phyloP scores from a whole-genome alignment of 2,329 filamentous ascomycete genomes.

The Microcera coccophila region DNA sequence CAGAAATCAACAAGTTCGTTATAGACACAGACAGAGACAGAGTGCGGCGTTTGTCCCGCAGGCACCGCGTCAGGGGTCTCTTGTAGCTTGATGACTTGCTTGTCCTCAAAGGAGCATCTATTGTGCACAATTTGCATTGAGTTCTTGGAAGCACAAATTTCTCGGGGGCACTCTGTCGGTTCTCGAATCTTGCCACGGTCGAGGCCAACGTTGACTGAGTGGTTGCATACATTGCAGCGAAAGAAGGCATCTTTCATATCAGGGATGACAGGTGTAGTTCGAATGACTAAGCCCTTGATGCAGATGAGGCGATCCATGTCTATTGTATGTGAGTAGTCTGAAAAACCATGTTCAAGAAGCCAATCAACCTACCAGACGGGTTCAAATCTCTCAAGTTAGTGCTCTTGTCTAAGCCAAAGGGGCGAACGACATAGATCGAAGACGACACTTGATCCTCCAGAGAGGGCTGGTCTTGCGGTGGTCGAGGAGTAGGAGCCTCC shows the following conservation, averaged over 20 bases:
- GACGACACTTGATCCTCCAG: slow-evolving; percentile 78
- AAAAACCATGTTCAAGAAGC: not conserved
- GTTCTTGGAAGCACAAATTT: slow-evolving; percentile 77
- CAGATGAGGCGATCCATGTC: slow-evolving; percentile 96
- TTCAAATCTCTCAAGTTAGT: slow-evolving; percentile 94
- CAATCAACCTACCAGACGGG: slow-evolving; percentile 60
- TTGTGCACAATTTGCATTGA: slow-evolving; percentile 99
- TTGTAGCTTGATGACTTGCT: slow-evolving; percentile 97
- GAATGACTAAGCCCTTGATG: slow-evolving; percentile 93
- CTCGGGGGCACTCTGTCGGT: slow-evolving; percentile 82
- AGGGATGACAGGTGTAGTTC: slow-evolving; percentile 91
- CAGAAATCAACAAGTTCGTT: slow-evolving; percentile 96
- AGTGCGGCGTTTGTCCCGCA: slow-evolving; percentile 94
- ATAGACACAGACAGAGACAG: slow-evolving; percentile 92
- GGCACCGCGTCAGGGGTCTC: slow-evolving; percentile 95
- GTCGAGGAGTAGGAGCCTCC: slow-evolving; percentile 34
- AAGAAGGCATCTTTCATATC: slow-evolving; percentile 99
- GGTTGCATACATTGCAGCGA: slow-evolving; percentile 88
- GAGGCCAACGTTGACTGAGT: slow-evolving; percentile 84
- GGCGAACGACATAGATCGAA: slow-evolving; percentile 78
- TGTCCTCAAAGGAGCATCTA: slow-evolving; percentile 88
- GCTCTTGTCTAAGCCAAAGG: slow-evolving; percentile 80
- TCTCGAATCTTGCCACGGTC: slow-evolving; percentile 96
- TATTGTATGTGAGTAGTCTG: slow-evolving; percentile 24
- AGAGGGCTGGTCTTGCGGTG: slow-evolving; percentile 47